Percentiles rank a stretch among this genome's conserved stretches.
Evolutionary conservation across 2,329 filamentous ascomycete species (phyloP).

Genomic region (Hymenoscyphus salicellus): DNA sequence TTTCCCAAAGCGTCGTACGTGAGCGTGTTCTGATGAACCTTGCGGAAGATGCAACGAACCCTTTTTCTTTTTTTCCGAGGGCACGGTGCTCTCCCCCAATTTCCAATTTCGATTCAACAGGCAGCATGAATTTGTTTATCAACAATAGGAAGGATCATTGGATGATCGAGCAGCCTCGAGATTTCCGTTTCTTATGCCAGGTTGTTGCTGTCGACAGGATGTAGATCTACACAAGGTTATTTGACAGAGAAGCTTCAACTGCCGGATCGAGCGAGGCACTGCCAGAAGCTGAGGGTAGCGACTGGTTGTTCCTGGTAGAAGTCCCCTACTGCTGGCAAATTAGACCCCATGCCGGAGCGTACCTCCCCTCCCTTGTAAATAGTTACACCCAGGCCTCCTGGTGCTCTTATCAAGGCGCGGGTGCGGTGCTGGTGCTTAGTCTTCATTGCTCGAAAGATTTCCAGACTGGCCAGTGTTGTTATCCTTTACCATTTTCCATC

Average conservation of each 20-base stretch:
- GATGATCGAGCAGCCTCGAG: too few species aligned
- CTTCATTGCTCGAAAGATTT: background rate
- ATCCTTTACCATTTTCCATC: background rate
- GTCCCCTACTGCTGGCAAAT: background rate
- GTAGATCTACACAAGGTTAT: background rate
- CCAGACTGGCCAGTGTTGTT: background rate
- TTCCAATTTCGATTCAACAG: too few species aligned
- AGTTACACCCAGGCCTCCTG: background rate
- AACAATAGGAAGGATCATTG: too few species aligned
- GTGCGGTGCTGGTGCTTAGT: background rate
- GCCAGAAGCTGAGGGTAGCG: background rate
- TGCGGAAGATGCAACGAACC: background rate
- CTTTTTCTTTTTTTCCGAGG: background rate
- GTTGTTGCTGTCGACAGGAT: background rate
- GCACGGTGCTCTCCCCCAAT: background rate
- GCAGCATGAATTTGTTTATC: too few species aligned
- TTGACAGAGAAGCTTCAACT: background rate
- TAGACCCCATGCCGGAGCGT: background rate
- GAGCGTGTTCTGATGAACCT: background rate
- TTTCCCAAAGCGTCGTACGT: background rate
- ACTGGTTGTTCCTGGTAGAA: background rate
- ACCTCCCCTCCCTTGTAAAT: background rate
- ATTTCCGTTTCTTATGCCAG: too few species aligned
- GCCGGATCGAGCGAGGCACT: background rate
- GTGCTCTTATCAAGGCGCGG: background rate